Conservation (phyloP, 495 filamentous ascomycete genomes). For the Neurospora sp. region DNA sequence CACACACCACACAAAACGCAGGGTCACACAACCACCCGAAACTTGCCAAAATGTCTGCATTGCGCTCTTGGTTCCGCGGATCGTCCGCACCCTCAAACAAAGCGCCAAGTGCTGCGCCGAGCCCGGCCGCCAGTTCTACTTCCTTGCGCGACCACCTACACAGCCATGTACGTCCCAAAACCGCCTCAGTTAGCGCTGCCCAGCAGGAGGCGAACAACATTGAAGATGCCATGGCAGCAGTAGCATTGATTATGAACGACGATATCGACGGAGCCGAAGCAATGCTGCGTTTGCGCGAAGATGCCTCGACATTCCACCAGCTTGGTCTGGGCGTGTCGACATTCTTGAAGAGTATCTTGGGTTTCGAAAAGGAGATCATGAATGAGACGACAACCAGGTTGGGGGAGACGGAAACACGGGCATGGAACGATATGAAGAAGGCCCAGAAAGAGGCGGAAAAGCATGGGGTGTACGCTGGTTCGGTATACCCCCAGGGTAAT, state of each 20-base stretch:
- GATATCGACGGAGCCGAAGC: constrained; percentile 81
- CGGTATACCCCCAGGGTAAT: neutral
- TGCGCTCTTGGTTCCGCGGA: constrained; percentile 24
- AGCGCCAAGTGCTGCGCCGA: constrained; percentile 8
- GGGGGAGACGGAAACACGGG: constrained; percentile 64
- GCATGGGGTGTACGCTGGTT: constrained; percentile 16
- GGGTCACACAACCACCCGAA: neutral
- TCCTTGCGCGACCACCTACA: neutral
- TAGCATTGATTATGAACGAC: constrained; percentile 74
- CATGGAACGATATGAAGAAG: constrained; percentile 68
- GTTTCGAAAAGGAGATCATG: constrained; percentile 95
- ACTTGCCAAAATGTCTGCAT: constrained; percentile 11
- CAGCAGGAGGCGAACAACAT: constrained; percentile 29
- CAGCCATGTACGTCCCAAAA: constrained; percentile 16
- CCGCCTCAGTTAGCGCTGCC: constrained; percentile 11
- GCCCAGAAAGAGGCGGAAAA: constrained; percentile 47
- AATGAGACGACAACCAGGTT: constrained; percentile 67
- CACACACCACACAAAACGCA: neutral
- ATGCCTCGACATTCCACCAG: constrained; percentile 84
- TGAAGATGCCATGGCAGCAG: constrained; percentile 36
- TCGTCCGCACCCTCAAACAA: constrained; percentile 15
- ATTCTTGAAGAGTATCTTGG: constrained; percentile 79
- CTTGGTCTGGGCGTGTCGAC: constrained; percentile 70
- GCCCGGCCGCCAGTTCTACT: constrained; percentile 15
- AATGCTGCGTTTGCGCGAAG: constrained; percentile 55